A percentile compares a stretch with the other conserved stretches of the same genome.
These are phyloP conservation scores for Exobasidium cylindrosporum DNA, from an alignment of 1,284 basidiomycete genomes.

Conservation along the genomic window DNA sequence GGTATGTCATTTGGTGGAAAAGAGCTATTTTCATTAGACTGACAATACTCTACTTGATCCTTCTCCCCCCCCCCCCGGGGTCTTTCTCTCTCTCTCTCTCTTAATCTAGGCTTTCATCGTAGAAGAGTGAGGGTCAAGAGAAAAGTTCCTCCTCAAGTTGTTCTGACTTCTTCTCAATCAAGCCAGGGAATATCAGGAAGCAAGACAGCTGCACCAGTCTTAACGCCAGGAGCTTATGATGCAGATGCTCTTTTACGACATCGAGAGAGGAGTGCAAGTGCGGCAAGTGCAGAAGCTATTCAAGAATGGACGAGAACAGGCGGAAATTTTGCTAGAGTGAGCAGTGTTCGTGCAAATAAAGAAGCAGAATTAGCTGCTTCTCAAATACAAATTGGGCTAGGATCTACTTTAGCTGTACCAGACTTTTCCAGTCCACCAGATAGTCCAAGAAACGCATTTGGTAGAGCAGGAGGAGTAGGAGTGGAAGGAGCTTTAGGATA, in stretches of 20 bases:
- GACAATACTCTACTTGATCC: slow-evolving; percentile 3
- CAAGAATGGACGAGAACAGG: slow-evolving; percentile 36
- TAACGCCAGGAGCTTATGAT: slow-evolving; percentile 43
- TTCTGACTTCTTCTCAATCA: background rate
- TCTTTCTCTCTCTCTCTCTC: too few relatives aligned
- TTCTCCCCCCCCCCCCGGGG: background rate
- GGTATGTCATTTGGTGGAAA: too few relatives aligned
- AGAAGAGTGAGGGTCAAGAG: slow-evolving; percentile 34
- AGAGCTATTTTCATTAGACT: too few relatives aligned
- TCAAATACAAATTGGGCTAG: too few relatives aligned
- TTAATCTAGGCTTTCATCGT: slow-evolving; percentile 34
- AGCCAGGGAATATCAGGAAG: background rate
- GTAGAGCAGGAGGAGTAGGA: slow-evolving; percentile 27
- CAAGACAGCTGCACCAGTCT: slow-evolving; percentile 21
- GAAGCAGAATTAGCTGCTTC: slow-evolving; percentile 19
- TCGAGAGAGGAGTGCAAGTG: slow-evolving; percentile 31
- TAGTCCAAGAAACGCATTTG: background rate
- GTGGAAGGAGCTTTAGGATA: slow-evolving; percentile 41
- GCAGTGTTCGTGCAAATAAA: slow-evolving; percentile 16
- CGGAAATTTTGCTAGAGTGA: slow-evolving; percentile 28
- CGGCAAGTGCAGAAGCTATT: slow-evolving; percentile 30
- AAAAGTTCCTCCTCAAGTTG: background rate
- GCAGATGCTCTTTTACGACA: slow-evolving; percentile 43
- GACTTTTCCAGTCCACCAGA: background rate
- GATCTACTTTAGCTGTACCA: background rate